Evolutionary conservation across 2,329 filamentous ascomycete genomes (phyloP).

Genomic region (Dichotomopilus funicola): DNA sequence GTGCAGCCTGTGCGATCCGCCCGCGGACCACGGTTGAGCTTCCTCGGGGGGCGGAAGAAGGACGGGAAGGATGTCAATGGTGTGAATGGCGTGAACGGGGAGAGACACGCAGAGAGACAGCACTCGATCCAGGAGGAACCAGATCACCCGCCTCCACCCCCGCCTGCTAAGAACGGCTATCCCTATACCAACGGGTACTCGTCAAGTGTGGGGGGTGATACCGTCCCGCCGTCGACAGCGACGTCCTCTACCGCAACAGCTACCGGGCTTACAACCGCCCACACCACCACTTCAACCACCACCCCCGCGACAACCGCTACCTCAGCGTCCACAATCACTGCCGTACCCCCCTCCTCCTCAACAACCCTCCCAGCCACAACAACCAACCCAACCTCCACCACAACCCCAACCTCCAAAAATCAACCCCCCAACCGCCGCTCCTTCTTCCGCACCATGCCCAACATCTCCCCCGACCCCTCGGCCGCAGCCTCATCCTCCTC

Average conservation of each 20-base stretch:
- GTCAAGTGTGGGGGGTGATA: too few species aligned
- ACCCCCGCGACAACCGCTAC: neutral
- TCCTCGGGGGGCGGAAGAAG: conserved; percentile 49
- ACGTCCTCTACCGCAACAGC: too few species aligned
- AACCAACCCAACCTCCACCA: neutral
- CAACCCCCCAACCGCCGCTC: conserved; percentile 31
- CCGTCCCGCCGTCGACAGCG: too few species aligned
- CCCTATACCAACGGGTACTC: too few species aligned
- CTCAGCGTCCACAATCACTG: too few species aligned
- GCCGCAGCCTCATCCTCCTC: neutral
- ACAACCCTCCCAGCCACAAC: neutral
- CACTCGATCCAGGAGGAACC: conserved; percentile 7
- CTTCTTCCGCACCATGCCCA: conserved; percentile 36
- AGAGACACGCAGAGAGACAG: neutral
- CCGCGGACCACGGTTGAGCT: conserved; percentile 51
- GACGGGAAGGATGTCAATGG: conserved; percentile 26
- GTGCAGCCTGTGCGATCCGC: conserved; percentile 46
- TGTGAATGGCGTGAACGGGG: conserved; percentile 6
- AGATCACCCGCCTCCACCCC: neutral
- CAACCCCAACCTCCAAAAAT: conserved; percentile 24
- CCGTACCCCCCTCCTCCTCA: neutral
- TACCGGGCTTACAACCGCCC: too few species aligned
- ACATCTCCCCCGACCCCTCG: neutral
- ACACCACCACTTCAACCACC: too few species aligned
- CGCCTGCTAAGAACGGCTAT: too few species aligned